A percentile compares a stretch with the other conserved stretches of the same genome.
Evolutionary conservation across 2,329 filamentous ascomycete species (phyloP).

Genomic region (Aulographum hederae): DNA sequence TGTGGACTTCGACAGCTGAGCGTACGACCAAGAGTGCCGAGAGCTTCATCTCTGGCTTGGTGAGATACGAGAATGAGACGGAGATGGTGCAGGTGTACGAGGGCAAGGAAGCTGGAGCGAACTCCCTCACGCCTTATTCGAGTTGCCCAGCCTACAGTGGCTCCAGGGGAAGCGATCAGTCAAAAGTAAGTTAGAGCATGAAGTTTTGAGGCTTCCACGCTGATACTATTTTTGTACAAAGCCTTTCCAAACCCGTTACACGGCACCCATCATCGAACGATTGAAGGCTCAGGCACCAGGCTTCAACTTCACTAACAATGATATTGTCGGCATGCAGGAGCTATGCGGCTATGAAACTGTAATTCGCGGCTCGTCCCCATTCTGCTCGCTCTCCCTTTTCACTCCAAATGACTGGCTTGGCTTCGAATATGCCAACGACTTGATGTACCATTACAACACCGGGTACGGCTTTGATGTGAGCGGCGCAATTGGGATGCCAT

Average conservation of each 20-base stretch:
- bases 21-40: slow-evolving; percentile 39
- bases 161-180: slow-evolving; percentile 37
- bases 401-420: slow-evolving; percentile 44
- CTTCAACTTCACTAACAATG: slow-evolving; percentile 45
- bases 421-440: slow-evolving; percentile 46
- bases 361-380: slow-evolving; percentile 41
- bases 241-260: slow-evolving; percentile 36
- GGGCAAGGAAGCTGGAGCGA: slow-evolving; percentile 36
- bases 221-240: slow-evolving; percentile 9
- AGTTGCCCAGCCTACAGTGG: slow-evolving; percentile 44
- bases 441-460: slow-evolving; percentile 46
- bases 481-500: slow-evolving; percentile 43
- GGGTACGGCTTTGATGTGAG: slow-evolving; percentile 43
- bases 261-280: slow-evolving; percentile 39
- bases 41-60: slow-evolving; percentile 38
- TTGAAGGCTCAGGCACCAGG: slow-evolving; percentile 31
- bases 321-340: slow-evolving; percentile 48
- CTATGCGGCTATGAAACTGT: slow-evolving; percentile 49
- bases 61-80: slow-evolving; percentile 33
- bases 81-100: slow-evolving; percentile 38
- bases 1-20: slow-evolving; percentile 47
- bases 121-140: slow-evolving; percentile 45
- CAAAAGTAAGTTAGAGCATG: slow-evolving; percentile 11
- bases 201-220: not conserved
- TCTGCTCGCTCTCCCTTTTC: slow-evolving; percentile 42